Evolutionary conservation across 192 early-diverging fungal species (phyloP).

Genomic region (Obelidium mucronatum): DNA sequence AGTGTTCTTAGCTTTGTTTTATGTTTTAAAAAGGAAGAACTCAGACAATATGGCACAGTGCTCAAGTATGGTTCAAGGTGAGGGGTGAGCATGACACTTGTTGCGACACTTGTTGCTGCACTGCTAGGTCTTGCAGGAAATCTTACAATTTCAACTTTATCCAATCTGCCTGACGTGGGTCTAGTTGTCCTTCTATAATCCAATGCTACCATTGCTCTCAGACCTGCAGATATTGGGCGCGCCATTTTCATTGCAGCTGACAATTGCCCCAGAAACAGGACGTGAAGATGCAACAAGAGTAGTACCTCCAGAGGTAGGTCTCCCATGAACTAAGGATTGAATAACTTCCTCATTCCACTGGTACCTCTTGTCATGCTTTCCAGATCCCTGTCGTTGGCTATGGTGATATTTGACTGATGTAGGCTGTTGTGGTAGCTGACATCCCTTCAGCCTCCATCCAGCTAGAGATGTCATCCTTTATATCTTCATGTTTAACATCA

Average conservation of each 20-base stretch:
- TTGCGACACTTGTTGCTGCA: too few species aligned
- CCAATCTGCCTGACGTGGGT: constrained; percentile 12
- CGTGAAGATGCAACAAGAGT: constrained; percentile 3
- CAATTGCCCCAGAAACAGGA: constrained; percentile 6
- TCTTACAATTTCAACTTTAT: too few species aligned
- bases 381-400: not conserved
- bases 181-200: constrained; percentile 11
- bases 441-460: not conserved
- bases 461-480: not conserved
- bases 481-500: not conserved
- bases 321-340: not conserved
- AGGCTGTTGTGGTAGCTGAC: too few species aligned
- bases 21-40: too few species aligned
- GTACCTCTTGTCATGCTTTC: not conserved
- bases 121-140: too few species aligned
- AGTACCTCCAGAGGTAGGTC: not conserved
- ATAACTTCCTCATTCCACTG: not conserved
- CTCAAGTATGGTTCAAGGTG: too few species aligned
- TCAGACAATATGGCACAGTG: too few species aligned
- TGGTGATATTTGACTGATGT: too few species aligned
- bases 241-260: constrained; percentile 3
- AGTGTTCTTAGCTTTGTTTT: too few species aligned
- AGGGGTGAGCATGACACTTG: too few species aligned
- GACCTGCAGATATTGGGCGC: constrained; percentile 24
- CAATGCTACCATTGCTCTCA: not conserved